Evolutionary conservation across 495 filamentous ascomycete species (phyloP).

Genomic region (Parathielavia hyrcaniae): DNA sequence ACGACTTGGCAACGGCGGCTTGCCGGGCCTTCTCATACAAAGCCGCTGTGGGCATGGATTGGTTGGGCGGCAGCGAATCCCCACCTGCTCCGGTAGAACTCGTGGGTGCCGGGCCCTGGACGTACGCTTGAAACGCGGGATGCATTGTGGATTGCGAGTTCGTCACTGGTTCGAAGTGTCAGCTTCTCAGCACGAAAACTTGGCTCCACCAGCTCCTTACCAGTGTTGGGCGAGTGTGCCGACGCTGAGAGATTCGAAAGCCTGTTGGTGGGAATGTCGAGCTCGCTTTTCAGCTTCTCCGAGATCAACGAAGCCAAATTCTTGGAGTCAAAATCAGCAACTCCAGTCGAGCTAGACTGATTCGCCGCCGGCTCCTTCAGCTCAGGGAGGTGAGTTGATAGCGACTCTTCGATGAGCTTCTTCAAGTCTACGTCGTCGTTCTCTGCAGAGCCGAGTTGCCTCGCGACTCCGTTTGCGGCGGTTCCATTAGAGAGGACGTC

Average conservation of each 20-base stretch:
- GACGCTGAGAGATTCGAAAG: slow-evolving; percentile 15
- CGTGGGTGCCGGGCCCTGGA: slow-evolving; percentile 11
- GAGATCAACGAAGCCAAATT: slow-evolving; percentile 28
- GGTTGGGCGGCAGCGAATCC: slow-evolving; percentile 53
- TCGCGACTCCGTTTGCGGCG: neutral
- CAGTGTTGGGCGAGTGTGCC: slow-evolving; percentile 12
- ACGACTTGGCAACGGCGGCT: slow-evolving; percentile 73
- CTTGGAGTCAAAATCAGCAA: slow-evolving; percentile 16
- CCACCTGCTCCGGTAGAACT: slow-evolving; percentile 7
- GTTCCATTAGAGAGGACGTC: slow-evolving; percentile 6
- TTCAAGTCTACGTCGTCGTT: slow-evolving; percentile 19
- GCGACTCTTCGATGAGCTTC: slow-evolving; percentile 29
- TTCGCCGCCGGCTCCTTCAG: slow-evolving; percentile 14
- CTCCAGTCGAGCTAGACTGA: slow-evolving; percentile 6
- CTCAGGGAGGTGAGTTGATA: slow-evolving; percentile 13
- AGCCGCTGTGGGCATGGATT: slow-evolving; percentile 69
- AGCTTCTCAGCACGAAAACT: neutral
- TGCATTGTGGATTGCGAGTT: slow-evolving; percentile 24
- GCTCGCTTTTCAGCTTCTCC: slow-evolving; percentile 21
- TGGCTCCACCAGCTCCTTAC: slow-evolving; percentile 5
- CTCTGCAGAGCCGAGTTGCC: slow-evolving; percentile 2
- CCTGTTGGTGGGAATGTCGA: slow-evolving; percentile 16
- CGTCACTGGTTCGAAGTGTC: neutral
- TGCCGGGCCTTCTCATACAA: slow-evolving; percentile 77
- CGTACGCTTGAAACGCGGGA: slow-evolving; percentile 23